phyloP scores from a whole-genome alignment of 1,284 basidiomycete genomes.

The Abortiporus biennis region DNA sequence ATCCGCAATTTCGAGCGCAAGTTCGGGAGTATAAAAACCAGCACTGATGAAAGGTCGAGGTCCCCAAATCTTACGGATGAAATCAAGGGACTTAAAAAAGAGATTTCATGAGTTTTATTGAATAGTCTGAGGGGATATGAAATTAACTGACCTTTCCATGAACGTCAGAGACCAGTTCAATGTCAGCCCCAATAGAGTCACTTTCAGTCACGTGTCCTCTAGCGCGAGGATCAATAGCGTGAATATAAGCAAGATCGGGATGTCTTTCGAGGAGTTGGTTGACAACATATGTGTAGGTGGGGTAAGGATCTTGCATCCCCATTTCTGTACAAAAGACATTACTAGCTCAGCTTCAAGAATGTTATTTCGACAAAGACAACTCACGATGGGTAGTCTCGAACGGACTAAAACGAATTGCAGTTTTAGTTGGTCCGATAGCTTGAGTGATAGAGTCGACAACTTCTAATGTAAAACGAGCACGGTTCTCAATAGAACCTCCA shows the following conservation, averaged over 20 bases:
- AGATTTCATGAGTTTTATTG: neutral
- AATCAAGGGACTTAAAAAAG: constrained; percentile 12
- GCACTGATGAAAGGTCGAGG: constrained; percentile 25
- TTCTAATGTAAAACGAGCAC: constrained; percentile 38
- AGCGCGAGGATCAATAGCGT: constrained; percentile 36
- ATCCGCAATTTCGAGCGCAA: constrained; percentile 20
- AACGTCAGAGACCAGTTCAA: too few relatives aligned
- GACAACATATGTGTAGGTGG: constrained; percentile 27
- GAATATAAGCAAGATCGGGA: constrained; percentile 43
- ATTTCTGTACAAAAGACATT: too few relatives aligned
- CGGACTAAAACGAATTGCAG: constrained; percentile 49
- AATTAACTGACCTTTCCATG: constrained; percentile 2
- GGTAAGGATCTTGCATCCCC: constrained; percentile 32
- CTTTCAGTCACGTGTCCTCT: constrained; percentile 10
- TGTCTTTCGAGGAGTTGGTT: constrained; percentile 18
- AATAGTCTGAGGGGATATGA: neutral
- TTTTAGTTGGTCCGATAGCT: constrained; percentile 32
- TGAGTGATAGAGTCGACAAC: constrained; percentile 36
- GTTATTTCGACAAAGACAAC: too few relatives aligned
- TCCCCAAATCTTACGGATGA: constrained; percentile 24
- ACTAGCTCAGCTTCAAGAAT: too few relatives aligned
- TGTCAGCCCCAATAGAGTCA: too few relatives aligned
- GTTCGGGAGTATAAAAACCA: constrained; percentile 25
- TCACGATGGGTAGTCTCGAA: constrained; percentile 38
- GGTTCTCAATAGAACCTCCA: constrained; percentile 48